Evolutionary conservation across 306 rosid species (phyloP).

Genomic region (Vachellia pachyceras): DNA sequence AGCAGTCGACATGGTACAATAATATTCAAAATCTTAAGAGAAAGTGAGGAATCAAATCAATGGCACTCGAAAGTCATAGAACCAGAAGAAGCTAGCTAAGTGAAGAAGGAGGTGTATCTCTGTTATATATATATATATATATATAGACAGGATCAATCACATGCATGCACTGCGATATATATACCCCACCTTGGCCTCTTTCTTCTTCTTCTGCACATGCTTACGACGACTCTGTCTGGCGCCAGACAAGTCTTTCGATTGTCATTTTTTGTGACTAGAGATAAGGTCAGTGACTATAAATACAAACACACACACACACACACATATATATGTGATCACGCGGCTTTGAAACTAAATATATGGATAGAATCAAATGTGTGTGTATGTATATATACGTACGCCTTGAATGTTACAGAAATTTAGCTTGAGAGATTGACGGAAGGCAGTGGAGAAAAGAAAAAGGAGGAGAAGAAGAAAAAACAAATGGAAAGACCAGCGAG

Average conservation of each 20-base stretch:
- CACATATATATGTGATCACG: background rate
- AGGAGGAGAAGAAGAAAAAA: background rate
- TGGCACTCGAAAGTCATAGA: background rate
- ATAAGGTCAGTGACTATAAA: background rate
- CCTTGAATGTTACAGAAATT: background rate
- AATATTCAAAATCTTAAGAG: background rate
- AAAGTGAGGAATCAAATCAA: background rate
- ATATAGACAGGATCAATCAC: background rate
- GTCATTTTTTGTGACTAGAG: slow-evolving; percentile 16
- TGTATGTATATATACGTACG: too few species aligned
- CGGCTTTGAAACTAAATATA: slow-evolving; percentile 28
- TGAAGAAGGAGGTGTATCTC: background rate
- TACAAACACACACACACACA: too few species aligned
- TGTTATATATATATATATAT: too few species aligned
- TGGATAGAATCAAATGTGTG: slow-evolving; percentile 2
- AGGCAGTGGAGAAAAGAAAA: background rate
- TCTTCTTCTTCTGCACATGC: slow-evolving; percentile 6
- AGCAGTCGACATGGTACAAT: slow-evolving; percentile 53
- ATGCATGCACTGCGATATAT: slow-evolving; percentile 1
- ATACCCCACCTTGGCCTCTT: slow-evolving; percentile 14
- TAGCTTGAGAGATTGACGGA: slow-evolving; percentile 1
- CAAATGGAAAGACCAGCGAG: too few species aligned
- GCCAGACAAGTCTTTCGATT: slow-evolving; percentile 27
- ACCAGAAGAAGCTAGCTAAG: background rate
- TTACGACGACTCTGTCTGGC: background rate